phyloP scores from a whole-genome alignment of 805 yeast genomes.

The Candida coquimbonensis region DNA sequence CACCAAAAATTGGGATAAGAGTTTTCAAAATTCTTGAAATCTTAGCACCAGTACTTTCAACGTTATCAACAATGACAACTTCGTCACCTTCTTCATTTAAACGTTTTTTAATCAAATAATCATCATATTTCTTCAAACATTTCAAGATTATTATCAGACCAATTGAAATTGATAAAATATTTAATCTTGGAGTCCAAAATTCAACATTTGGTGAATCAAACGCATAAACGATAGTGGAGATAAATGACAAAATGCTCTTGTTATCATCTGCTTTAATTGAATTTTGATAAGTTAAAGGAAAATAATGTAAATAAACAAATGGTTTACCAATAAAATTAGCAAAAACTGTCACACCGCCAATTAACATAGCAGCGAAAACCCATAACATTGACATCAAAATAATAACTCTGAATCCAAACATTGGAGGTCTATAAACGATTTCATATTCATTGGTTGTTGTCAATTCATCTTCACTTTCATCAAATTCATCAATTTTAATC shows the following conservation, averaged over 20 bases:
- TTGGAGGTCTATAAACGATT: slow-evolving; percentile 83
- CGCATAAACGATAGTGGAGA: background rate
- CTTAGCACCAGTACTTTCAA: background rate
- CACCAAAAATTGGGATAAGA: background rate
- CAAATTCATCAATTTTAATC: slow-evolving; percentile 32
- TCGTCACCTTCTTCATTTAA: slow-evolving; percentile 11
- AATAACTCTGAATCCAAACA: slow-evolving; percentile 54
- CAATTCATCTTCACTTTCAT: slow-evolving; percentile 35
- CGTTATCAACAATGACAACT: background rate
- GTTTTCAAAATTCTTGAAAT: background rate
- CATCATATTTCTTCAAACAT: slow-evolving; percentile 14
- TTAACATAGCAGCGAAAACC: slow-evolving; percentile 35
- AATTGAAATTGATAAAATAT: slow-evolving; percentile 11
- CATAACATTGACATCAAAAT: slow-evolving; percentile 33
- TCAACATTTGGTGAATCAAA: background rate
- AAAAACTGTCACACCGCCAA: slow-evolving; percentile 16
- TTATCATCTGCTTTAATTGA: too few species aligned
- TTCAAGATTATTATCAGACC: slow-evolving; percentile 16
- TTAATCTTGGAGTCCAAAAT: background rate
- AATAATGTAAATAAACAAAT: background rate
- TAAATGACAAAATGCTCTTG: background rate
- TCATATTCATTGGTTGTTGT: slow-evolving; percentile 43
- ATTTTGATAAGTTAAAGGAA: background rate
- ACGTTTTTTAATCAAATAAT: slow-evolving; percentile 16
- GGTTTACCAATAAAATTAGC: slow-evolving; percentile 26